Evolutionary conservation across 768 basidiomycete genomes (phyloP), one percentile per base, ranked within the genome.

Genomic region (Auricularia cornea): DNA sequence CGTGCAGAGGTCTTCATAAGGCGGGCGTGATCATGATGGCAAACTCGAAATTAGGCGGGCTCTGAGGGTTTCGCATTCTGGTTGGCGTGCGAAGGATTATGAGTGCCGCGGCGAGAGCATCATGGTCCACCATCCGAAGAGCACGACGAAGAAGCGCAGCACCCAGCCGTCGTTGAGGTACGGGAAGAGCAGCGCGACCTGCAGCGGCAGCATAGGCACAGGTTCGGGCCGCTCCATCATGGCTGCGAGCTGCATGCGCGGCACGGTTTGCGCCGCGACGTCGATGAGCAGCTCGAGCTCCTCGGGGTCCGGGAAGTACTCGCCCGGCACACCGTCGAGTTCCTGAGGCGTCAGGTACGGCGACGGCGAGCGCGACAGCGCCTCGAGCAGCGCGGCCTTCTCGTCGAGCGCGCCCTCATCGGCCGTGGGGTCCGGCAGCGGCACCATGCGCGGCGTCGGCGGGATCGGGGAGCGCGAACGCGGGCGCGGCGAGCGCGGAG

Each of bases 141-240:
- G 28, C 28, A 57, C 54, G 54, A 57, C 54, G 28, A 57, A 57
- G 54, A 57, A 57, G 28, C 30, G 26, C 28, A 57, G 30, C 18
- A 57, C 54, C 54, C 54, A 57, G 12, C 54, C 54, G 28, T 57
- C 54, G 54, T 57, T 57, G 54, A 57, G 54, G 54, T 57, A 57
- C 16, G 54, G 54, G 54, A 57, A 57, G 18, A 57, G 54, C 54
- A 57, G 26, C 16, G 54, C 54, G 30, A 57, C 26, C 30, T 57
- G 54, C 54, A 57, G 54, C 28, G 54, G 54, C 26, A 57, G 54
- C 26, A 57, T 26, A 2, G 54, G 54, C 28, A 29, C 54, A 20
- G 54, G 54, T 11, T 31, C 54, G 6, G 54, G 26, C 4, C 28
- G 26, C 12, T 28, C n/a, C 26, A 57, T 31, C 18, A 57, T 26